Base-by-base conservation (phyloP, 768 basidiomycete species). In the Termitomyces sp. region DNA sequence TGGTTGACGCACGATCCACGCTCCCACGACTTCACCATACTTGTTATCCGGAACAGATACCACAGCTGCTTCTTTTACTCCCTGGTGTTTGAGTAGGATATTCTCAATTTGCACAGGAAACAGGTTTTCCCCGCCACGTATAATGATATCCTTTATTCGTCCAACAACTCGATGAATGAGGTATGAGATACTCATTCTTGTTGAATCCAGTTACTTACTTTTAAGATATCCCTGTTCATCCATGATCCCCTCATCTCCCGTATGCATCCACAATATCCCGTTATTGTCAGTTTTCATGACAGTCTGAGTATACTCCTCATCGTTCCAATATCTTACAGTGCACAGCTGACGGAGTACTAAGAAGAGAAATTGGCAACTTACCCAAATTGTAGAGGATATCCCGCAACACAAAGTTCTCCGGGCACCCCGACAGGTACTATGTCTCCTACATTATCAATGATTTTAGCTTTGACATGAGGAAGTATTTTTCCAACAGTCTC, bases 71-170 rank as follows among this genome's bases (percentile, higher is more conserved):
- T 93, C 91, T 48, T 80, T 76, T 42, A 94, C 80, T 16, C 69
- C 73, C 1, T 76, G 75, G 55, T 85, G 77, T 5, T 75, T 71
- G 0, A 81, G 84, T 51, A 92, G 66, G 1, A 77, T 81, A 57
- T 93, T 90, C 72, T 94, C 92, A 34, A 94, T 92, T 66, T 92
- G 85, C 46, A 92, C 83, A 4, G 93, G 87, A 70, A 90, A 88
- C 54, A 94, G 73, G 70, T 95, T 90, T 84, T 93, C 91, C 60
- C 91, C 91, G 18, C 90, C 91, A 20, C 91, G 86, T 61, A 93
- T 92, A 63, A 93, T 91, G 53, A 92, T 82, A 68, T 93, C 91
- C 83, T 92, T 92, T 55, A 85, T 86, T 57, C 90, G 77, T 46
- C 90, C 86, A 48, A 91, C 89, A 56, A 92, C 90, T 92, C 44